These are phyloP conservation scores for Daldinia loculata DNA, from an alignment of 495 filamentous ascomycete genomes.

Conservation along the genomic window DNA sequence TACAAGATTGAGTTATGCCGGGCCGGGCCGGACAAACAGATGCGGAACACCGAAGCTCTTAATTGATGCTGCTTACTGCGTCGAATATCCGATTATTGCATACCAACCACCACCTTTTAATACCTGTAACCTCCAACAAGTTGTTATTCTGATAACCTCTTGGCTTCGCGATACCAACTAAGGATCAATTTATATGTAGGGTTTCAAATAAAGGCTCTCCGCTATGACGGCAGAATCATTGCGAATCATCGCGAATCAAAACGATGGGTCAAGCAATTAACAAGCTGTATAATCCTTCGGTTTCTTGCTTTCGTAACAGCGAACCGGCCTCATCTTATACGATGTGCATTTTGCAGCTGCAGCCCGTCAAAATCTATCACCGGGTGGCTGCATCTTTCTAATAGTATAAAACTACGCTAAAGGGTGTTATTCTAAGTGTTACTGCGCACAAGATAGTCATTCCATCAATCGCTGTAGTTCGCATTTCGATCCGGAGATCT, in stretches of 20 bases:
- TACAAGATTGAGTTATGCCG: neutral
- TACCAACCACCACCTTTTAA: neutral
- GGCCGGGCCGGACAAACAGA: neutral
- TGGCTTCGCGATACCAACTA: neutral
- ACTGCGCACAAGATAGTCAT: neutral
- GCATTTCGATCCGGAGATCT: slow-evolving; percentile 26
- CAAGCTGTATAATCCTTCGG: neutral
- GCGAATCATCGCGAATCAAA: neutral
- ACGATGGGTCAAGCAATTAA: neutral
- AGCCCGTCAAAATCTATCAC: slow-evolving; percentile 8
- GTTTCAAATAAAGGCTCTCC: neutral
- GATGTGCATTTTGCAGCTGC: neutral
- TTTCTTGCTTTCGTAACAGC: neutral
- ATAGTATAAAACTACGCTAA: slow-evolving; percentile 19
- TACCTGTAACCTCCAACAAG: neutral
- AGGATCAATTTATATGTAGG: neutral
- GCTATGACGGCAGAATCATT: too few relatives aligned
- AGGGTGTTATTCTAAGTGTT: slow-evolving; percentile 2
- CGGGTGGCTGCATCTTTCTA: slow-evolving; percentile 29
- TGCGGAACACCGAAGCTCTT: neutral
- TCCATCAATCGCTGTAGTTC: neutral
- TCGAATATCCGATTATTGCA: neutral
- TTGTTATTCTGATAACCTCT: neutral
- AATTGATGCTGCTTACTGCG: neutral
- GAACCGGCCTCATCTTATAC: neutral